Evolutionary conservation across 2,329 filamentous ascomycete genomes (phyloP), one percentile per base, ranked within the genome.

Genomic region (Sporothrix protearum): DNA sequence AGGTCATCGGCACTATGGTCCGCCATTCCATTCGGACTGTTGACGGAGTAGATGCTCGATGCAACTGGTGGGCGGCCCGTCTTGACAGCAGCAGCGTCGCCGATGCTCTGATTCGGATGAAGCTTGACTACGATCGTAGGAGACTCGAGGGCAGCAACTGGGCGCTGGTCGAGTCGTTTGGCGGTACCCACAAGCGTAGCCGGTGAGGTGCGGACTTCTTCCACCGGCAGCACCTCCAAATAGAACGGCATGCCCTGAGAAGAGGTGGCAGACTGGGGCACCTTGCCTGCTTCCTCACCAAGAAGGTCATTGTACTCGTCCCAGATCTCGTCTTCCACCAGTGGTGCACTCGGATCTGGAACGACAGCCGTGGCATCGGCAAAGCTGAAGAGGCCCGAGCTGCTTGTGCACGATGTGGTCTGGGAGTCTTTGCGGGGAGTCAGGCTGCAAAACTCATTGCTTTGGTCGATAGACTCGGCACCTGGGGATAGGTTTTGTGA

Each of bases 261-360:
- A 0, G 87, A 88, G 0, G 84, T 85, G 5, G 85, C 82, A 0
- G 87, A 88, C 1, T 81, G 80, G 2, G 85, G 84, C 1, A 80
- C 80, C 74, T 83, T 82, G 42, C 77, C 72, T 0, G 78, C 78
- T 10, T 84, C 85, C 12, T 92, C 90, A 69, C 92, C 92, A 70
- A 97, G 87, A 14, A 97, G 83, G 76, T 97, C 95, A 75, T 98
- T 90, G 78, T 96, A 97, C 80, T 97, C 95, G 68, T 94, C 90
- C 95, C 95, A 98, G 1, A 97, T 87, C 78, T 97, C 95, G 76
- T 97, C 95, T 75, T 96, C 92, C 0, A 83, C 88, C 3, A 90
- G 85, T 0, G 88, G 89, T 3, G 89, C 88, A 59, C 83, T 84
- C 1, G 87, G 84, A 2, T 83, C 82, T 0, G 91, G 91, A 28